These are phyloP conservation scores for Ophiocordyceps camponoti-saundersi DNA, from an alignment of 2,329 filamentous ascomycete genomes.

Conservation along the genomic window DNA sequence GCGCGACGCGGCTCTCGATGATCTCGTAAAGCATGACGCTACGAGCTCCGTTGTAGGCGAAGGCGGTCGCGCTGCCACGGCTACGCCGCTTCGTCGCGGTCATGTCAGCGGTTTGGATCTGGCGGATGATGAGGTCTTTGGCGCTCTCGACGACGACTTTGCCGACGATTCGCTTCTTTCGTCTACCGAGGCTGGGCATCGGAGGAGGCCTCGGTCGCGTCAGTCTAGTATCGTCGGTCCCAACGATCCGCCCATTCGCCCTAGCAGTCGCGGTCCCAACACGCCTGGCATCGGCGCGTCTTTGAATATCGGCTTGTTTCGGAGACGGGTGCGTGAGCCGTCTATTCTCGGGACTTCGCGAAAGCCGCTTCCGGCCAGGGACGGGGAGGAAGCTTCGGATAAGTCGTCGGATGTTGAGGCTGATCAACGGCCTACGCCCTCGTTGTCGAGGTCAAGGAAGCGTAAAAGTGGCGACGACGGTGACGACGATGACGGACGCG, in stretches of 20 bases:
- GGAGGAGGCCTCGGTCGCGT: conserved; percentile 26
- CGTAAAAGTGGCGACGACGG: conserved; percentile 35
- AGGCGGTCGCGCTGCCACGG: conserved; percentile 17
- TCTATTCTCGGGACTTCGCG: conserved; percentile 41
- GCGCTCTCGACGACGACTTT: conserved; percentile 24
- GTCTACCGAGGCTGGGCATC: conserved; percentile 9
- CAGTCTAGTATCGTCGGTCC: conserved; percentile 33
- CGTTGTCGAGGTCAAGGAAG: conserved; percentile 27
- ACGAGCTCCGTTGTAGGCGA: conserved; percentile 17
- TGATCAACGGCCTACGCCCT: conserved; percentile 20
- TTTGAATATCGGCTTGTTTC: conserved; percentile 40
- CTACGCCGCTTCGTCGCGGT: conserved; percentile 14
- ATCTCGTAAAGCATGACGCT: conserved; percentile 17
- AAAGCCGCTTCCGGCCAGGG: conserved; percentile 19
- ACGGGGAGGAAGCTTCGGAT: conserved; percentile 18
- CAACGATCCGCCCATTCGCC: conserved; percentile 33
- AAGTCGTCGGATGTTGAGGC: conserved; percentile 23
- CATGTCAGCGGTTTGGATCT: conserved; percentile 29
- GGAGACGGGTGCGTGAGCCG: conserved; percentile 38
- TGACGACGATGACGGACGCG: conserved; percentile 9
- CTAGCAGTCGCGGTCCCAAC: conserved; percentile 30
- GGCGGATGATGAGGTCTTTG: conserved; percentile 30
- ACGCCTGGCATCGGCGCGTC: conserved; percentile 31
- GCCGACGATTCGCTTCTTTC: conserved; percentile 17
- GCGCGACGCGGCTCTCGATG: conserved; percentile 19